Evolutionary conservation across 306 rosid genomes (phyloP), one percentile per base, ranked within the genome.

Genomic region (Acacia melanoxylon): DNA sequence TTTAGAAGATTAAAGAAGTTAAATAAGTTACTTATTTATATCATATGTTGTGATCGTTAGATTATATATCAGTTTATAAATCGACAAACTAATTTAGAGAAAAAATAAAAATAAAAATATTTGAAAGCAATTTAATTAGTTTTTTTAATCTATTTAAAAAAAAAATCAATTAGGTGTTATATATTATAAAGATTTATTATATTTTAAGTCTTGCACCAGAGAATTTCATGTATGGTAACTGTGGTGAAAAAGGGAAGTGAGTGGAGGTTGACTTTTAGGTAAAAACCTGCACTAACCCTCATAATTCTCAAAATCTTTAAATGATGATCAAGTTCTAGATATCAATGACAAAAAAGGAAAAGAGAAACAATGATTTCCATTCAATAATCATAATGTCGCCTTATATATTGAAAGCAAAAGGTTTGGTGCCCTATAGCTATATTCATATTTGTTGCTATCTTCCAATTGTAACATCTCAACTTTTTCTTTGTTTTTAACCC

Each of bases 1-100:
- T 4, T 5, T 1, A 0, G 1, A 42, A 42, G 2, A 42, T 42
- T 42, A 1, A 42, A 0, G 0, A 8, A 42, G 3, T 1, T 8
- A 10, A 42, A 42, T 7, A 7, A 7, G 1, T 2, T 42, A 42
- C 2, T 8, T 42, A 42, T 7, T 8, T 0, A 1, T 33, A 33
- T 4, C 37, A 10, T 42, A 41, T 1, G 1, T 6, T 41, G 2
- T 41, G 10, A 40, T 40, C 9, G 0, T 40, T 40, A 40, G 9
- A 8, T 40, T 40, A 40, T 7, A 33, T 33, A 33, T 33, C 9
- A 40, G 42, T 41, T 41, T 8, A 41, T 41, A 41, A 41, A 1
- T 41, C 42, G 0, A 6, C 0, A 41, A 41, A 41, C 0, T 41
- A 41, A 0, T 41, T 41, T 41, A 1, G 10, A 41, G 10, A 41